phyloP scores from a whole-genome alignment of 208 protist species.

The Vickermania spadyakhi region DNA sequence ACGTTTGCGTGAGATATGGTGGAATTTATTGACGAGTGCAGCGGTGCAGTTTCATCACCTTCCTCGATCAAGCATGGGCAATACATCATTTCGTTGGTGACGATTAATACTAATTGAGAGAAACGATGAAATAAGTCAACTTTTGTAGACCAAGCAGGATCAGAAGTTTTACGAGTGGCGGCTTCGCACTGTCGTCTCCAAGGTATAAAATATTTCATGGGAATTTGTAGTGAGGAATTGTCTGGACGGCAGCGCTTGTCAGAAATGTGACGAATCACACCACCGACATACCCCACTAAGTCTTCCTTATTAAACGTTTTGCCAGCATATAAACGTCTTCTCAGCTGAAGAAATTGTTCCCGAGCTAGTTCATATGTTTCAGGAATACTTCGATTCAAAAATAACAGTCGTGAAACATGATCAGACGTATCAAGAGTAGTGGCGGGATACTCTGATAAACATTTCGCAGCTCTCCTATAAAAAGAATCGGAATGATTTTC shows the following conservation, averaged over 20 bases:
- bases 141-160: background rate
- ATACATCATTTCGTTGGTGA: slow-evolving; percentile 87
- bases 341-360: slow-evolving; percentile 31
- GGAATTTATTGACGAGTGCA: too few species aligned
- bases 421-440: too few species aligned
- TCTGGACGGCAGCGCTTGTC: slow-evolving; percentile 43
- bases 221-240: slow-evolving; percentile 54
- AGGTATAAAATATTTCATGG: slow-evolving; percentile 53
- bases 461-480: too few species aligned
- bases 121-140: slow-evolving; percentile 30
- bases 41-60: too few species aligned
- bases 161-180: too few species aligned
- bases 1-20: too few species aligned
- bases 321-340: slow-evolving; percentile 51
- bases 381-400: too few species aligned
- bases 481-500: too few species aligned
- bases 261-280: slow-evolving; percentile 22
- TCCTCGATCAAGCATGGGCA: slow-evolving; percentile 41
- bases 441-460: too few species aligned
- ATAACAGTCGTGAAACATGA: too few species aligned
- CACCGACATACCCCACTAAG: slow-evolving; percentile 61
- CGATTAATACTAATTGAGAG: slow-evolving; percentile 42
- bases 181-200: background rate
- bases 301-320: slow-evolving; percentile 65
- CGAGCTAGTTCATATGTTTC: too few species aligned